Base-by-base conservation (phyloP, 1,284 basidiomycete species). In the Fistulinella cinereoalba region DNA sequence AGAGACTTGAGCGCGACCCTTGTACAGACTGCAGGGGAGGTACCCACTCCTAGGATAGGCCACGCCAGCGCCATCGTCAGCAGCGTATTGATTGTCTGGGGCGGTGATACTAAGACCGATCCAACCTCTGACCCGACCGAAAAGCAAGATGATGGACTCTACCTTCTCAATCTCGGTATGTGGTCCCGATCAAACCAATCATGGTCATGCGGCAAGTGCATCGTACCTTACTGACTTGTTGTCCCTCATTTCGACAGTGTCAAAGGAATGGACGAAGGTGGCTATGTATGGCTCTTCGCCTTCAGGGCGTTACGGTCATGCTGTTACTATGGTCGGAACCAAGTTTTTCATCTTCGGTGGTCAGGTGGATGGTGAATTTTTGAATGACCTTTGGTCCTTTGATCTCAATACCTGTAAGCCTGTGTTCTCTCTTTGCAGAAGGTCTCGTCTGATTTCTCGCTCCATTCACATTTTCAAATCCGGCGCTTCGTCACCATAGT, bases 41-140 rank as follows among this genome's bases (percentile, higher is more conserved):
- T 92, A 16, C 97, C 97, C 0, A 82, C 85, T 13, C 85, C 93
- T 0, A 78, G 97, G 55, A 94, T 99, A 15, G 97, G 97, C 0
- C 97, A 99, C 72, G 92, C 95, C 2, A 89, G 90, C 64, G 95
- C 95, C 13, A 84, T 98, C 39, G 92, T 98, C 49, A 93, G 92
- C 68, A 94, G 92, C 60, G 95, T 98, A 39, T 77, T 99, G 57
- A 92, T 99, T 52, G 88, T 98, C 6, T 99, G 97, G 95, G 97
- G 97, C 49, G 97, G 97, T 27, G 97, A 99, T 66, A 99, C 96
- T 3, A 88, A 86, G 69, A 81, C 83, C 12, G 82, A 83, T 52
- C 71, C 72, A 21, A 82, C 81, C 64, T 75, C 81, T 18, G 79
- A 78, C 51, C 79, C 81, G 11, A 75, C 78, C 11, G 93, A 96